Base-by-base conservation (phyloP, 1,284 basidiomycete species). In the Malassezia restricta region DNA sequence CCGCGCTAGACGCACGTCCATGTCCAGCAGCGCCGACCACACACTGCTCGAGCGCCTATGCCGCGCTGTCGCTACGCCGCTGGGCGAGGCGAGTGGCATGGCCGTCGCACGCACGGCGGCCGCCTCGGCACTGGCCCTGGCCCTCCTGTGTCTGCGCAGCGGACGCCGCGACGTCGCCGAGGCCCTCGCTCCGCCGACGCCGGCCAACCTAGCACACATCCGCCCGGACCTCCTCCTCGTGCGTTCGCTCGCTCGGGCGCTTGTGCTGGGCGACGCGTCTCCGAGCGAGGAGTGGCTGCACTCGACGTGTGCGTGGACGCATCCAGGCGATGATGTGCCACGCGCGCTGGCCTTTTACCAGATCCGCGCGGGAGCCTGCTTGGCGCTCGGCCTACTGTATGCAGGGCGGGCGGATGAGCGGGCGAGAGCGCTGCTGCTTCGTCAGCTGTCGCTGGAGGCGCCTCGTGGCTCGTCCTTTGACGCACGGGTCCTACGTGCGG, bases 111-210 rank as follows among this genome's bases (percentile, higher is more conserved):
- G 65, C 33, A 62, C 66, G 3, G 89, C 74, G 84, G 94, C 73
- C 77, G 86, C 71, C 1, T 91, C 94, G 1, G 84, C 86, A 1
- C 81, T 95, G 14, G 89, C 89, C 0, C 76, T 98, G 6, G 91
- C 86, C 0, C 75, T 98, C 20, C 90, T 94, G 84, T 98, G 87
- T 73, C 78, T 98, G 44, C 82, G 83, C 56, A 91, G 87, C 0
- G 82, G 82, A 40, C 80, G 87, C 20, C 78, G 79, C 57, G 91
- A 94, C 64, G 80, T 95, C 7, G 86, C 88, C 0, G 84, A 86
- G 58, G 80, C 89, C 39, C 77, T 96, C 27, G 80, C 80, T 11
- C 81, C 95, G 29, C 92, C 94, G 0, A 81, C 85, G 61, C 76
- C 83, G 1, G 77, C 84, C 12, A 81, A 82, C 8, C 77, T 98